These are phyloP conservation scores for Peronospora farinosa DNA, from an alignment of 352 stramenopile species.

Conservation along the genomic window DNA sequence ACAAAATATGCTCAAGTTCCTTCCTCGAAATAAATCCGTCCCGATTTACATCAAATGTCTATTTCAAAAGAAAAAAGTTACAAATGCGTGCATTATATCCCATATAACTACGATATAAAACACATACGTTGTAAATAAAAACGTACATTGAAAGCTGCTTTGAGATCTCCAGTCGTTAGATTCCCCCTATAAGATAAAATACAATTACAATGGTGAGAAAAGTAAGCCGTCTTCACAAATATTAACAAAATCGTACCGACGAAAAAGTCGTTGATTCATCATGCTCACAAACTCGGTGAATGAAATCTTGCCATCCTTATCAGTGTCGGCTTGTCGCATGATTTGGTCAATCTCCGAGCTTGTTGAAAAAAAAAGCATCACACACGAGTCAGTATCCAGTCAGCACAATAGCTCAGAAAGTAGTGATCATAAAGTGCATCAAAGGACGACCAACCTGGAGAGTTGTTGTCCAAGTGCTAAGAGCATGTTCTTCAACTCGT, in stretches of 20 bases:
- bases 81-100: neutral
- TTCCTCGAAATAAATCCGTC: constrained; percentile 66
- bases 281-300: constrained; percentile 74
- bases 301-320: constrained; percentile 70
- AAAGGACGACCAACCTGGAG: constrained; percentile 23
- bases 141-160: constrained; percentile 53
- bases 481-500: constrained; percentile 51
- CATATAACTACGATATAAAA: too few relatives aligned
- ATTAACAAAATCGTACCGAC: constrained; percentile 38
- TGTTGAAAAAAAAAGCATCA: constrained; percentile 2
- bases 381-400: neutral
- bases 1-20: constrained; percentile 65
- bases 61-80: neutral
- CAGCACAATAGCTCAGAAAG: neutral
- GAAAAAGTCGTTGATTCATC: constrained; percentile 70
- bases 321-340: constrained; percentile 58
- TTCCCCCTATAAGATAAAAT: constrained; percentile 32
- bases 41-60: constrained; percentile 66
- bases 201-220: neutral
- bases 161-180: constrained; percentile 47
- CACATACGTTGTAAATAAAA: too few relatives aligned
- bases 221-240: too few relatives aligned
- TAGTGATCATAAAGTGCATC: too few relatives aligned
- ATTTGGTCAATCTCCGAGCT: constrained; percentile 61
- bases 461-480: constrained; percentile 50